Base-by-base conservation (phyloP, 2,329 filamentous ascomycete genomes). In the Trichoderma arundinaceum region DNA sequence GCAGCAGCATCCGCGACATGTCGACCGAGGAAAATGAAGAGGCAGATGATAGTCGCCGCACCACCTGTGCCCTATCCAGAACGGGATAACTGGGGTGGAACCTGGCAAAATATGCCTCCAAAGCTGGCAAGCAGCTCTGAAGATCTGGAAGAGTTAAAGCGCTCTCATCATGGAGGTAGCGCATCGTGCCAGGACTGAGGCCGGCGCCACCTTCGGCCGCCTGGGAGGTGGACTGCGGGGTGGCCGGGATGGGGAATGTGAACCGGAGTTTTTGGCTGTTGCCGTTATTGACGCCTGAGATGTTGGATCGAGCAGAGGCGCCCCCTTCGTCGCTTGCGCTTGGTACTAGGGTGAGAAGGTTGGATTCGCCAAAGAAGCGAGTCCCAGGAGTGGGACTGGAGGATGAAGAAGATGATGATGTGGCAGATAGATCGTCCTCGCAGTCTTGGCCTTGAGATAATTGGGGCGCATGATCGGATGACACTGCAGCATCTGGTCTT, bases 81-180 rank as follows among this genome's bases (percentile, higher is more conserved):
- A 87, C 78, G 0, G 84, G 83, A 54, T 86, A 87, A 62, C 82
- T 83, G 0, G 84, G 83, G 68, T 87, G 84, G 60, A 86, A 86
- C 80, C 83, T 84, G 22, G 77, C 75, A 63, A 87, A 86, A 73
- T 86, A 87, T 0, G 83, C 83, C 17, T 79, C 74, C 0, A 86
- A 70, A 0, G 84, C 75, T 1, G 76, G 76, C 4, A 81, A 74
- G 48, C 80, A 80, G 17, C 80, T 76, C 2, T 77, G 71, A 13
- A 74, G 68, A 2, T 80, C 76, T 0, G 84, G 83, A 28, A 84
- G 80, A 0, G 78, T 77, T 48, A 86, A 79, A 12, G 73, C 75
- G 7, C 75, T 74, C 51, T 82, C 78, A 39, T 81, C 79, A 12
- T 79, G 79, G 3, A 85, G 80, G 66, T 82, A 84, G 13, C 81